phyloP scores from a whole-genome alignment of 2,329 filamentous ascomycete genomes.

The Pseudocercospora musae region DNA sequence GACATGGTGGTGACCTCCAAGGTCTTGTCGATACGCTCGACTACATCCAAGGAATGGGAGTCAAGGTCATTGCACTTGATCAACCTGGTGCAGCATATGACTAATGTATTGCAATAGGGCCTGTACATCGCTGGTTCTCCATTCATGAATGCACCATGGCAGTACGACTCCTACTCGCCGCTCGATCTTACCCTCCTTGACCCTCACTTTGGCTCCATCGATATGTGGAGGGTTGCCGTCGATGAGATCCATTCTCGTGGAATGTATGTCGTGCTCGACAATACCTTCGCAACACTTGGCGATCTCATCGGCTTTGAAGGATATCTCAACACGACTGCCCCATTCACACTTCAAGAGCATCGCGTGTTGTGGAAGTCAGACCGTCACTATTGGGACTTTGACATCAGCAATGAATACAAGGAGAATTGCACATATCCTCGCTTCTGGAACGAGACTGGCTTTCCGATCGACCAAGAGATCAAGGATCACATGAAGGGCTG shows the following conservation, averaged over 20 bases:
- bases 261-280: slow-evolving; percentile 64
- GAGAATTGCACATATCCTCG: slow-evolving; percentile 50
- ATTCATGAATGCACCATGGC: slow-evolving; percentile 63
- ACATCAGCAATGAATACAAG: slow-evolving; percentile 52
- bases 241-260: slow-evolving; percentile 56
- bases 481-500: slow-evolving; percentile 50
- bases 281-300: slow-evolving; percentile 61
- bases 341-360: slow-evolving; percentile 54
- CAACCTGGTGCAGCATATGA: not conserved
- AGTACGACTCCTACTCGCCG: slow-evolving; percentile 55
- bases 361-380: slow-evolving; percentile 54
- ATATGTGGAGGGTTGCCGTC: slow-evolving; percentile 55
- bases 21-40: slow-evolving; percentile 61
- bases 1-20: slow-evolving; percentile 58
- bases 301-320: slow-evolving; percentile 61
- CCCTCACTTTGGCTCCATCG: slow-evolving; percentile 57
- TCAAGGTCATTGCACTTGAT: slow-evolving; percentile 30
- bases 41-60: slow-evolving; percentile 62
- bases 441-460: slow-evolving; percentile 59
- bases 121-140: slow-evolving; percentile 61
- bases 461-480: slow-evolving; percentile 46
- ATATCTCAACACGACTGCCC: slow-evolving; percentile 55
- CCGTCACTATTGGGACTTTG: slow-evolving; percentile 57
- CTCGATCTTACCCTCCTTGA: slow-evolving; percentile 60
- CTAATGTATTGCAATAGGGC: slow-evolving; percentile 39